phyloP scores from a whole-genome alignment of 192 early-diverging fungal genomes.

The Obelidium mucronatum region DNA sequence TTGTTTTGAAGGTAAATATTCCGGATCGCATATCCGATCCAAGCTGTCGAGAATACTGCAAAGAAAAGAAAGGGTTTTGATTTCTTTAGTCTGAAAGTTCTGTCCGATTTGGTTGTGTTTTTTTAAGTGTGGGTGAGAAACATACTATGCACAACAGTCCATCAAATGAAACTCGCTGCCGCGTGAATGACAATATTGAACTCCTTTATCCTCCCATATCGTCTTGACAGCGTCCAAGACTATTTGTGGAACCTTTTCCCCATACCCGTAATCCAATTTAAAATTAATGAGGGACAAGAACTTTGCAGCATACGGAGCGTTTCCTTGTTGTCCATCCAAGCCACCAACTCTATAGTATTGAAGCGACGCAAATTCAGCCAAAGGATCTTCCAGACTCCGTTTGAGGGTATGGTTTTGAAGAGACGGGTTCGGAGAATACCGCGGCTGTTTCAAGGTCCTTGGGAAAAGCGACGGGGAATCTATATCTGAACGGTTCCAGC shows the following conservation, averaged over 20 bases:
- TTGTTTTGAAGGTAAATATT: conserved; percentile 68
- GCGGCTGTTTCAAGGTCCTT: neutral
- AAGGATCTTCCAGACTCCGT: neutral
- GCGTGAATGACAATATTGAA: conserved; percentile 40
- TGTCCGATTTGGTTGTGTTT: too few species aligned
- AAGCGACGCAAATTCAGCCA: neutral
- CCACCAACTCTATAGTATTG: conserved; percentile 2
- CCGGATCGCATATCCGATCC: conserved; percentile 49
- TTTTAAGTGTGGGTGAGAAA: too few species aligned
- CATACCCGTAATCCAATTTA: neutral
- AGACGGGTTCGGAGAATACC: neutral
- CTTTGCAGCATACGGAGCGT: conserved; percentile 10
- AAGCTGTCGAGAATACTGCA: conserved; percentile 43
- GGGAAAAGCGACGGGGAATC: too few species aligned
- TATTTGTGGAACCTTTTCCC: neutral
- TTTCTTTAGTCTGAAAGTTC: neutral
- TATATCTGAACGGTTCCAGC: neutral
- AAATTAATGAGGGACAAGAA: conserved; percentile 2
- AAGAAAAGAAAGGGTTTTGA: neutral
- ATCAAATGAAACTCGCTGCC: conserved; percentile 52
- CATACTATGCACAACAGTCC: conserved; percentile 53
- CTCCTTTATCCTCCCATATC: conserved; percentile 48
- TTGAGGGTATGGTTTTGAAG: neutral
- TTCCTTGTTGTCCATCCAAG: conserved; percentile 9
- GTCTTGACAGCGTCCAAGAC: conserved; percentile 24